Evolutionary conservation across 805 yeast species (phyloP).

Genomic region (Lipomyces yamadae): DNA sequence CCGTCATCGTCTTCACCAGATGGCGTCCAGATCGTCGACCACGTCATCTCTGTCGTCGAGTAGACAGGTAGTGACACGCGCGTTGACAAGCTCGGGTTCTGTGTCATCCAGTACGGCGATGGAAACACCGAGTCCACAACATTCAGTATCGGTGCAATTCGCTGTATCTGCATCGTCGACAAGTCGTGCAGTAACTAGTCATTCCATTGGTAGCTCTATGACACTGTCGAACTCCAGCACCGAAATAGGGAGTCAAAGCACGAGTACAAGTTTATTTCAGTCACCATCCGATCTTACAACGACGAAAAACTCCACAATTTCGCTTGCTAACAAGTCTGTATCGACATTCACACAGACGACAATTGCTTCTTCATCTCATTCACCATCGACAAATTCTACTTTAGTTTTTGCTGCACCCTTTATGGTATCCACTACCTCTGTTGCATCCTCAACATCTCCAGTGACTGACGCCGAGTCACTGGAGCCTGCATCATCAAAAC

Average conservation of each 20-base stretch:
- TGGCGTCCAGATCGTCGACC: not conserved
- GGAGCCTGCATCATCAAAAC: not conserved
- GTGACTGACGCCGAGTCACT: not conserved
- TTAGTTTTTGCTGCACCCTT: not conserved
- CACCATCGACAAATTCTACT: not conserved
- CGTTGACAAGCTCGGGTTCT: not conserved
- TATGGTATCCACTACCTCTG: not conserved
- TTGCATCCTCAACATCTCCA: not conserved
- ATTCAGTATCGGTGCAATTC: not conserved
- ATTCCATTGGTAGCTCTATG: not conserved
- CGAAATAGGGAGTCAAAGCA: not conserved
- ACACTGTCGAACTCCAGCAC: not conserved
- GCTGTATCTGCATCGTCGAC: not conserved
- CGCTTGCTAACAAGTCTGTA: too few species aligned
- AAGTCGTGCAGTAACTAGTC: not conserved
- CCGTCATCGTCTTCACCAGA: not conserved
- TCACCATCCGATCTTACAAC: not conserved
- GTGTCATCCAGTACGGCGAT: not conserved
- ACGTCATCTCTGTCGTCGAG: not conserved
- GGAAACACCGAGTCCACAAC: not conserved
- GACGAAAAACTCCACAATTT: too few species aligned
- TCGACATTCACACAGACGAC: not conserved
- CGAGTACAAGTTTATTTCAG: not conserved
- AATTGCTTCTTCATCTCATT: not conserved
- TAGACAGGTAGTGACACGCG: not conserved